phyloP scores from a whole-genome alignment of 768 basidiomycete species.

The Pisolithus marmoratus region DNA sequence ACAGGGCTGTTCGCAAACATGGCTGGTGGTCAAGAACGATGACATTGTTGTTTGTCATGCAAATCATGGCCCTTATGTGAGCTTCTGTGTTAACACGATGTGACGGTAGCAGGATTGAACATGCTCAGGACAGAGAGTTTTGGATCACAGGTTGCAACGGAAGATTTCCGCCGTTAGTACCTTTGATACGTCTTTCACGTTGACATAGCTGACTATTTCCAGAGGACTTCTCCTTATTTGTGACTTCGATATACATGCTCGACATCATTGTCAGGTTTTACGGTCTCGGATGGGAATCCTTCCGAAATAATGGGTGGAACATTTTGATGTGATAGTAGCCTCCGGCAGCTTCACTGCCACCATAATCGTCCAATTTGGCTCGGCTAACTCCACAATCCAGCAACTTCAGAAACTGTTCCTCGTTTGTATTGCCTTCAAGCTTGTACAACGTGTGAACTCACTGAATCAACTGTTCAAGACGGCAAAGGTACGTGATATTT shows the following conservation, averaged over 20 bases:
- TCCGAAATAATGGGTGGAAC: constrained; percentile 92
- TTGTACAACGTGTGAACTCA: constrained; percentile 81
- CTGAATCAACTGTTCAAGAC: constrained; percentile 97
- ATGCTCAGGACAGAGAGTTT: constrained; percentile 73
- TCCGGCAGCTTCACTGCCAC: constrained; percentile 82
- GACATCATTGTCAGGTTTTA: constrained; percentile 75
- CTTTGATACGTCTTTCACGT: constrained; percentile 1
- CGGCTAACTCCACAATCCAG: constrained; percentile 45
- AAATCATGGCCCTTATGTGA: constrained; percentile 80
- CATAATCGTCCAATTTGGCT: constrained; percentile 55
- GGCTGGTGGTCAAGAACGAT: constrained; percentile 87
- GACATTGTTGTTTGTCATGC: constrained; percentile 72
- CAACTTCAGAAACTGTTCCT: constrained; percentile 89
- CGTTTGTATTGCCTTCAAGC: constrained; percentile 89
- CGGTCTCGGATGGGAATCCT: constrained; percentile 82
- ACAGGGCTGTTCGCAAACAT: constrained; percentile 85
- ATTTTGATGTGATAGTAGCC: constrained; percentile 82
- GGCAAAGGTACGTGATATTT: constrained; percentile 61
- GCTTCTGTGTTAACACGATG: constrained; percentile 20
- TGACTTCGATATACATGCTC: constrained; percentile 67
- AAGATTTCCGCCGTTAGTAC: constrained; percentile 55
- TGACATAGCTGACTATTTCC: constrained; percentile 4
- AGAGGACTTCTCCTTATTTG: constrained; percentile 74
- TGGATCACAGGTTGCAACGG: constrained; percentile 40
- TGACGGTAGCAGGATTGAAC: not conserved